Base-by-base conservation (phyloP, 371 early-diverging fungal genomes). In the Lichtheimia ramosa region DNA sequence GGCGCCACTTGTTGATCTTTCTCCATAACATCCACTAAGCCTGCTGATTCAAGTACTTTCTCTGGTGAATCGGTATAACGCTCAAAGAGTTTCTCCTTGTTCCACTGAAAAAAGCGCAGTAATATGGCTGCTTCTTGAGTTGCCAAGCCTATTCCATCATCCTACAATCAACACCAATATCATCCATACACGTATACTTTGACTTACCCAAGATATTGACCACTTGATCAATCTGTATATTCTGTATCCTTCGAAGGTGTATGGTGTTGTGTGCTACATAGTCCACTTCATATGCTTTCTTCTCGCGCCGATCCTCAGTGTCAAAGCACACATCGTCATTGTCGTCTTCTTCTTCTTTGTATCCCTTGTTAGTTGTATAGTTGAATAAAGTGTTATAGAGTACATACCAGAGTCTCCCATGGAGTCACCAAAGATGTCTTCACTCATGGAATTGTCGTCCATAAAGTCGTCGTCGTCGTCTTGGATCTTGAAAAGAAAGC, bases 21-120 rank as follows among this genome's bases (percentile, higher is more conserved):
- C 15, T 55, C 23, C n/a, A 48, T 27, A 0, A 64, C 18, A 61
- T 54, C 21, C 41, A 52, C 34, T 39, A 48, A 25, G 1, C 97
- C 95, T 6, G 91, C 90, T 24, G 75, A 67, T 40, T 65, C 58
- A 20, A 87, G 60, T 12, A 87, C 89, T 16, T 81, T 76, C 6
- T 84, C 87, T 0, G 90, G 81, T 43, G 79, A 71, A 39, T 92
- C 90, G 83, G 92, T 89, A 66, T 91, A 93, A 39, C 76, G 69
- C 64, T 96, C 96, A 43, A 95, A 80, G 8, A 95, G 77, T 51
- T 83, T 73, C 62, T 96, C 96, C 71, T 91, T 92, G 78, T 93
- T 92, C 95, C 95, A 96, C 53, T 81, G 73, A 72, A 86, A 93
- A 63, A 79, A 69, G 50, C 91, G 83, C 34, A 94, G 76, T 50